Percentiles rank a stretch among this genome's conserved stretches.
Evolutionary conservation across 2,329 filamentous ascomycete genomes (phyloP).

Genomic region (Xylariomycetidae sp.): DNA sequence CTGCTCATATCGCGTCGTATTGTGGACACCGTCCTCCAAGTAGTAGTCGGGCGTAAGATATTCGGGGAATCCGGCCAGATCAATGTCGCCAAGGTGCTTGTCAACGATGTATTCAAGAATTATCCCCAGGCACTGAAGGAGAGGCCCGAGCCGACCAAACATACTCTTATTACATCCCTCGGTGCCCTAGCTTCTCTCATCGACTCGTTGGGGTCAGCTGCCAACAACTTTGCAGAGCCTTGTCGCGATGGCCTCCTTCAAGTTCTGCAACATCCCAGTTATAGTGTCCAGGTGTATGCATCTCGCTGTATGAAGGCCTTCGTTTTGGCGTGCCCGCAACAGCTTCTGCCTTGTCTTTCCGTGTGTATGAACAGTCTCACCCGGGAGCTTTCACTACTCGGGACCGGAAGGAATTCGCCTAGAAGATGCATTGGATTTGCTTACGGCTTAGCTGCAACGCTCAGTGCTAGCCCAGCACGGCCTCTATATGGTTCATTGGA

Average conservation of each 20-base stretch:
- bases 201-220: slow-evolving; percentile 73
- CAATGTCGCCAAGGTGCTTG: slow-evolving; percentile 71
- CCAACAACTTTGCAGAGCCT: slow-evolving; percentile 71
- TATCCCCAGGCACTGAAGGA: slow-evolving; percentile 89
- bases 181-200: slow-evolving; percentile 78
- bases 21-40: slow-evolving; percentile 76
- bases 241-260: slow-evolving; percentile 86
- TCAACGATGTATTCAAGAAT: slow-evolving; percentile 89
- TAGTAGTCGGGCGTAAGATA: slow-evolving; percentile 74
- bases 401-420: slow-evolving; percentile 70
- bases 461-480: slow-evolving; percentile 83
- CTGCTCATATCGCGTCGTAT: slow-evolving; percentile 81
- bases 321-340: slow-evolving; percentile 85
- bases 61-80: slow-evolving; percentile 87
- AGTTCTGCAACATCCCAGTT: slow-evolving; percentile 89
- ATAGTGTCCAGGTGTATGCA: slow-evolving; percentile 89
- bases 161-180: slow-evolving; percentile 73
- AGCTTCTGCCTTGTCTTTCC: slow-evolving; percentile 84
- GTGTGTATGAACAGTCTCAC: slow-evolving; percentile 95
- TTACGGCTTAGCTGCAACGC: slow-evolving; percentile 82
- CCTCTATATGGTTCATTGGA: slow-evolving; percentile 94
- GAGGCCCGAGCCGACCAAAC: slow-evolving; percentile 81
- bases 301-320: slow-evolving; percentile 83
- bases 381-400: slow-evolving; percentile 76
- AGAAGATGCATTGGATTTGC: slow-evolving; percentile 86